Percentiles rank a stretch among this genome's conserved stretches.
phyloP scores from a whole-genome alignment of 352 stramenopile genomes.

The Globisporangium uncinulatum region DNA sequence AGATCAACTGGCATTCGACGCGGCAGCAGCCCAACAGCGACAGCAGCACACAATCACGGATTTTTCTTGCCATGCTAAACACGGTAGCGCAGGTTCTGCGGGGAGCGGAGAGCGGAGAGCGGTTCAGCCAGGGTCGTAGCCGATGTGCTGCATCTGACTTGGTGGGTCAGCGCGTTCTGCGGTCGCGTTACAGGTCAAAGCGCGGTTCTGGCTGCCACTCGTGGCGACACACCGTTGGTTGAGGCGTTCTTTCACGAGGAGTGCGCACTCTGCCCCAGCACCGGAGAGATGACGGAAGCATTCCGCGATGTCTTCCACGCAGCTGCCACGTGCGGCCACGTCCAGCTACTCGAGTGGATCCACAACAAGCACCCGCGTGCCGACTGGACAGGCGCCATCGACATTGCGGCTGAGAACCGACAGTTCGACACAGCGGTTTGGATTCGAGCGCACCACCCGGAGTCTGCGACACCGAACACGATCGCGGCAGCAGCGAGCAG shows the following conservation, averaged over 20 bases:
- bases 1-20: not conserved
- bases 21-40: not conserved
- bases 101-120: too few relatives aligned
- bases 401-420: constrained; percentile 36
- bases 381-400: constrained; percentile 43
- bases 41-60: not conserved
- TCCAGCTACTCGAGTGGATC: constrained; percentile 46
- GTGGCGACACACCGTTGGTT: not conserved
- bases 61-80: constrained; percentile 2
- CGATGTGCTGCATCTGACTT: not conserved
- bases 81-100: not conserved
- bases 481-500: not conserved
- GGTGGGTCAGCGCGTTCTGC: constrained; percentile 1
- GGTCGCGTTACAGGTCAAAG: not conserved
- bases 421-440: constrained; percentile 46
- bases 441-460: constrained; percentile 26
- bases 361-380: constrained; percentile 37
- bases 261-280: not conserved
- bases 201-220: not conserved
- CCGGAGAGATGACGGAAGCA: not conserved
- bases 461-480: constrained; percentile 1
- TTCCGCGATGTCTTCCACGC: constrained; percentile 32
- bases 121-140: not conserved
- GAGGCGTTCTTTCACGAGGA: constrained; percentile 2
- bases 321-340: constrained; percentile 37